Percentiles rank a stretch among this genome's conserved stretches.
Conservation (phyloP, 2,329 filamentous ascomycete species). For the Alternaria gansuensis region DNA sequence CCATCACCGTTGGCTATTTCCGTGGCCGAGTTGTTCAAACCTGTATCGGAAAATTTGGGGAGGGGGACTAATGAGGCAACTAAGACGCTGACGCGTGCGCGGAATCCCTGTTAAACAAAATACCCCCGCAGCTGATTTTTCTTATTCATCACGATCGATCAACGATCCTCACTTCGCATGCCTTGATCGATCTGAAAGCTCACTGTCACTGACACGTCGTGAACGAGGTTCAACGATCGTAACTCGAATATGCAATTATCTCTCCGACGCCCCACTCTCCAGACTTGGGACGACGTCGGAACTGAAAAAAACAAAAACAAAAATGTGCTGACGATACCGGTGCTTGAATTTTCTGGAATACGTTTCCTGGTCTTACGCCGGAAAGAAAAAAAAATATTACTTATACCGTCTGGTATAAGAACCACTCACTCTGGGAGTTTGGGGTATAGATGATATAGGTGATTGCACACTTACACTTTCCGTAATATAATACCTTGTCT, state of each 20-base stretch:
- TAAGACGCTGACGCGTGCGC: neutral
- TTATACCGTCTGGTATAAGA: neutral
- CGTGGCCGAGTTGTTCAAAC: neutral
- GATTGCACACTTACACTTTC: too few species aligned
- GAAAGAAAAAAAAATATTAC: neutral
- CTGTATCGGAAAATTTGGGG: neutral
- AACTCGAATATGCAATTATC: neutral
- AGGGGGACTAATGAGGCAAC: slow-evolving; percentile 1
- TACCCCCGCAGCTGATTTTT: neutral
- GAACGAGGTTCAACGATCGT: neutral
- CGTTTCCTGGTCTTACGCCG: neutral
- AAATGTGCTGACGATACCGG: neutral
- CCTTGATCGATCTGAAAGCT: neutral
- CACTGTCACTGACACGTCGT: neutral
- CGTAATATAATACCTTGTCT: too few species aligned
- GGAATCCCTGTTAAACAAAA: neutral
- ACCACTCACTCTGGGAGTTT: neutral
- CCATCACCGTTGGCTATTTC: neutral
- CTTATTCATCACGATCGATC: too few species aligned
- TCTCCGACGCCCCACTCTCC: neutral
- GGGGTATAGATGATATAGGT: neutral
- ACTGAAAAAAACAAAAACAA: neutral
- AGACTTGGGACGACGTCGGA: neutral
- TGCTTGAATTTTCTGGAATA: neutral
- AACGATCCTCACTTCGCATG: too few species aligned